Conservation (phyloP, 1,284 basidiomycete species). For the Spongispora temasekensis region DNA sequence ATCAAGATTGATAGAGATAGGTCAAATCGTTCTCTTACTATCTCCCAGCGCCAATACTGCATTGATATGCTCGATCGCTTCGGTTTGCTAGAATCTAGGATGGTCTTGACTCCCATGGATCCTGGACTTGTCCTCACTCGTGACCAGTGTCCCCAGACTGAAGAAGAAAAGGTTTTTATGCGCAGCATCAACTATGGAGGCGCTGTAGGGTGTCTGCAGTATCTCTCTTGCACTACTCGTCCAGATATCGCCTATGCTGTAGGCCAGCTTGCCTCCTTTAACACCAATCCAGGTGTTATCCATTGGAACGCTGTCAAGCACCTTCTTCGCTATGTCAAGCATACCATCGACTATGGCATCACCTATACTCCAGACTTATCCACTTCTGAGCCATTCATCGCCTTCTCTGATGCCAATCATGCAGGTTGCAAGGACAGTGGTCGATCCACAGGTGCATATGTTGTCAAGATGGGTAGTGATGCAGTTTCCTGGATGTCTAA, state of each 20-base stretch:
- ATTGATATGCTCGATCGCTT: neutral
- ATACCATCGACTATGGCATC: neutral
- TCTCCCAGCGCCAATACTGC: neutral
- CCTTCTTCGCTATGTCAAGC: neutral
- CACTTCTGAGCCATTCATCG: neutral
- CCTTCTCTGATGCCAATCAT: neutral
- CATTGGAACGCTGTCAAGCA: neutral
- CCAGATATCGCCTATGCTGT: neutral
- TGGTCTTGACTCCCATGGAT: neutral
- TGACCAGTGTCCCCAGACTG: neutral
- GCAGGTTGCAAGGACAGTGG: neutral
- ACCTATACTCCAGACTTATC: neutral
- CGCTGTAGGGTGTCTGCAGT: neutral
- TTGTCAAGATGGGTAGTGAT: no score
- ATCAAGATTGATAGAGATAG: neutral
- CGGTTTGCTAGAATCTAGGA: neutral
- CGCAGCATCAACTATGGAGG: neutral
- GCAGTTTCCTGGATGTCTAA: no score
- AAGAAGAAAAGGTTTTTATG: neutral
- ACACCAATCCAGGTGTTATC: neutral
- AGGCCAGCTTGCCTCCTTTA: neutral
- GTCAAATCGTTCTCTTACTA: neutral
- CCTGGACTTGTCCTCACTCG: neutral
- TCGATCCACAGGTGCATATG: neutral
- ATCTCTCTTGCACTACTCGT: neutral